phyloP scores from a whole-genome alignment of 1,139 yeast species.

The Yamadazyma kanchanaburiensis region DNA sequence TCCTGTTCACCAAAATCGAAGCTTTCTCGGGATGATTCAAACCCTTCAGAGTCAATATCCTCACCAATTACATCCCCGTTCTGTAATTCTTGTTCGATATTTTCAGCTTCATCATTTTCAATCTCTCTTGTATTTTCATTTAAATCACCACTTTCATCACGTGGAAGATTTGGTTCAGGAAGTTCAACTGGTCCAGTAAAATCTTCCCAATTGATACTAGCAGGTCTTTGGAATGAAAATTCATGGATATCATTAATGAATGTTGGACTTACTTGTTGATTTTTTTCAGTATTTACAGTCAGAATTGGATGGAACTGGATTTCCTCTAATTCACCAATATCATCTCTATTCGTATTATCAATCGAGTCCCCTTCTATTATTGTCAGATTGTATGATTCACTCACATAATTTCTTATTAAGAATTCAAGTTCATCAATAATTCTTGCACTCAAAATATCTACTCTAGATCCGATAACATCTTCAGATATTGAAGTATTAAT shows the following conservation, averaged over 20 bases:
- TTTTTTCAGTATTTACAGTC: constrained; percentile 37
- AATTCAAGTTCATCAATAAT: constrained; percentile 70
- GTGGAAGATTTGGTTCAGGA: constrained; percentile 10
- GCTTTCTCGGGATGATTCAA: neutral
- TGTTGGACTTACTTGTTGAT: constrained; percentile 25
- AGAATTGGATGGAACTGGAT: constrained; percentile 40
- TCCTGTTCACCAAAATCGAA: too few species aligned
- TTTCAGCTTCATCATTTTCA: constrained; percentile 2
- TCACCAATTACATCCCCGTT: too few species aligned
- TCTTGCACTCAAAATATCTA: constrained; percentile 76
- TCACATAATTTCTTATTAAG: constrained; percentile 35
- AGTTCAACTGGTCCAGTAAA: constrained; percentile 20
- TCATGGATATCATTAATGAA: constrained; percentile 5
- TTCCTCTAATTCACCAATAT: constrained; percentile 16
- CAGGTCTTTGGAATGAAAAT: constrained; percentile 38
- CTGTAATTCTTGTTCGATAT: too few species aligned
- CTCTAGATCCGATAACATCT: constrained; percentile 38
- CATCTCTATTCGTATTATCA: constrained; percentile 10
- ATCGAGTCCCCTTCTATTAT: constrained; percentile 22
- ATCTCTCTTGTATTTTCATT: constrained; percentile 13
- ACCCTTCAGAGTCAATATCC: too few species aligned
- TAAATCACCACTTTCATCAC: constrained; percentile 4
- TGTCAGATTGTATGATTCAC: constrained; percentile 16
- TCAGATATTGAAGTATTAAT: constrained; percentile 12
- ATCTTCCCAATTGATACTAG: constrained; percentile 46